Evolutionary conservation across 2,329 filamentous ascomycete species (phyloP).

Genomic region (Onygenales sp.): DNA sequence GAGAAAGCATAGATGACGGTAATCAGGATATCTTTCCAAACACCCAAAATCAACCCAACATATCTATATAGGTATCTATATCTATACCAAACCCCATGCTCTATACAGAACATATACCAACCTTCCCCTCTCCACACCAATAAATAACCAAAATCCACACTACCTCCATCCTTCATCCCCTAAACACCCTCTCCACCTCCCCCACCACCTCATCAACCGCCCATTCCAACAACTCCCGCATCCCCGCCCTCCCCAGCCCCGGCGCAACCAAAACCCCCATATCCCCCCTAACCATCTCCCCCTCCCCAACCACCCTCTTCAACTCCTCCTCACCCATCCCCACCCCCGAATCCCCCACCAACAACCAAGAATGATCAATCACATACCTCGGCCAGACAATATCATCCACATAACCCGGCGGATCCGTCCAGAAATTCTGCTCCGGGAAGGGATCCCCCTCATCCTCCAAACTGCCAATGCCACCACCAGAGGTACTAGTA

Average conservation of each 20-base stretch:
- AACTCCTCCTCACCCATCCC: slow-evolving; percentile 16
- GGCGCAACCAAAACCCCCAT: slow-evolving; percentile 38
- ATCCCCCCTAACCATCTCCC: slow-evolving; percentile 36
- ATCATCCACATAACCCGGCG: slow-evolving; percentile 84
- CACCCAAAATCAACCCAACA: no score
- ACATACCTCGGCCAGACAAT: slow-evolving; percentile 96
- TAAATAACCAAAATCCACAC: neutral
- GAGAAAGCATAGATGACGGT: no score
- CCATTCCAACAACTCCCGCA: slow-evolving; percentile 58
- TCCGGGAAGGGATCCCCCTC: slow-evolving; percentile 27
- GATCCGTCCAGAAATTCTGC: slow-evolving; percentile 89
- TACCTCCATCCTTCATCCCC: neutral
- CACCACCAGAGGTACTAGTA: slow-evolving; percentile 19
- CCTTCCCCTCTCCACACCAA: no score
- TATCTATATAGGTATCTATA: no score
- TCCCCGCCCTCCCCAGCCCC: slow-evolving; percentile 44
- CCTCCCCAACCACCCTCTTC: slow-evolving; percentile 23
- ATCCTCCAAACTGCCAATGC: slow-evolving; percentile 25
- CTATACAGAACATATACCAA: no score
- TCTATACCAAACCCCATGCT: no score
- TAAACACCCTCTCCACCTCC: slow-evolving; percentile 15
- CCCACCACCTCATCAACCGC: slow-evolving; percentile 53
- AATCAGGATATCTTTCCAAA: no score
- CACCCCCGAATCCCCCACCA: slow-evolving; percentile 44
- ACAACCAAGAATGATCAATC: slow-evolving; percentile 69